Base-by-base conservation (phyloP, 352 stramenopile species). In the Halophytophthora polymorphica region DNA sequence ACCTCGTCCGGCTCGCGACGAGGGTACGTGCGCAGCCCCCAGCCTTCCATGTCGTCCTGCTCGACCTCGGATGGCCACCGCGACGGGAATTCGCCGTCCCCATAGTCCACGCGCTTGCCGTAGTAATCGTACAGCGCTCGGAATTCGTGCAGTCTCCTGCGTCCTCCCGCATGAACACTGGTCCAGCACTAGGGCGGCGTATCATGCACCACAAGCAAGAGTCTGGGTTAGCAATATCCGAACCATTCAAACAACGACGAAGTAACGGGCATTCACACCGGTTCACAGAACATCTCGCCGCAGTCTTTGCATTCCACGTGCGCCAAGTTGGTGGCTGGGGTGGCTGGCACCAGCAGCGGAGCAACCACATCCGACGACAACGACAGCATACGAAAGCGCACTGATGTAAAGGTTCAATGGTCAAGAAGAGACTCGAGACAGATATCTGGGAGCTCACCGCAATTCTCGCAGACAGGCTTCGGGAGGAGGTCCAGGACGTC, bases 111-210 rank as follows among this genome's bases (percentile, higher is more conserved):
- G 25, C 93, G 79, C 40, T 75, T 85, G 12, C 76, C 89, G 55
- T 97, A 96, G 58, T 74, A 96, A 58, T 98, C 93, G 59, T 96
- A 97, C 0, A 98, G 57, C 21, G 76, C 73, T 37, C 88, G 78
- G 56, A 96, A 98, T 17, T 65, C 56, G 69, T 98, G 92, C 3
- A 49, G 17, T 25, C 73, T 69, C 25, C 92, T 70, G 43, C 80
- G 80, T 18, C 90, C 90, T 35, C 90, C 90, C 11, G 73, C 74
- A 50, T 97, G 89, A 44, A 98, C 90, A 34, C 80, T 78, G 14
- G 79, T 17, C 69, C 72, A 97, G 70, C 92, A 98, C 62, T 93
- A 57, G 7, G 34, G 2, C 21, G 34, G 15, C 2, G 41, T 22
- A 47, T 36, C 15, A 11, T 18, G 10, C 3, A 2, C 40, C 10